Evolutionary conservation across 805 yeast genomes (phyloP).

Genomic region (Yamadazyma sp.): DNA sequence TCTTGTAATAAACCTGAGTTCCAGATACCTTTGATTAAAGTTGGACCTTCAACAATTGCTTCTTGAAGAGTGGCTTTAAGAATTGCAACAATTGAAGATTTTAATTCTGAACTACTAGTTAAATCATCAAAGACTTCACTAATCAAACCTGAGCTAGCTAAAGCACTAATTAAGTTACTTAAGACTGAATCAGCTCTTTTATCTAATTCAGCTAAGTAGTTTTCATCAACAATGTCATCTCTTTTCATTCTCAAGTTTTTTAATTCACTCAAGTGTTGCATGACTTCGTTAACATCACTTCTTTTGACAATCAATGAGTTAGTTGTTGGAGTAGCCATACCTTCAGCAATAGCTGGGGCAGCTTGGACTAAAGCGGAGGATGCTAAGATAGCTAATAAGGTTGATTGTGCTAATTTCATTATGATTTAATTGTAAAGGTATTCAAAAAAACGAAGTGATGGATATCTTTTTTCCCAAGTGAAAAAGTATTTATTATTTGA

Average conservation of each 20-base stretch:
- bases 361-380: slow-evolving; percentile 34
- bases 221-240: slow-evolving; percentile 24
- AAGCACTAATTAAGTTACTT: slow-evolving; percentile 34
- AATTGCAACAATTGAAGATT: slow-evolving; percentile 22
- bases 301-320: slow-evolving; percentile 29
- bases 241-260: slow-evolving; percentile 35
- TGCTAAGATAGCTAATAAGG: slow-evolving; percentile 39
- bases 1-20: slow-evolving; percentile 37
- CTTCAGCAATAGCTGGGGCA: slow-evolving; percentile 23
- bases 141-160: slow-evolving; percentile 37
- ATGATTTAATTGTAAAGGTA: not conserved
- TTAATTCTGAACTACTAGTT: slow-evolving; percentile 30
- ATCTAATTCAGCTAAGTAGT: slow-evolving; percentile 23
- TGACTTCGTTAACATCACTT: slow-evolving; percentile 31
- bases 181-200: slow-evolving; percentile 37
- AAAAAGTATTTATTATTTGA: too few species aligned
- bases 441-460: not conserved
- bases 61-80: slow-evolving; percentile 30
- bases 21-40: slow-evolving; percentile 39
- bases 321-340: slow-evolving; percentile 4
- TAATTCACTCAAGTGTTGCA: slow-evolving; percentile 31
- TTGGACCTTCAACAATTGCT: slow-evolving; percentile 38
- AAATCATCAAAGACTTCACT: slow-evolving; percentile 32
- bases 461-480: not conserved
- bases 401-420: slow-evolving; percentile 42